phyloP scores from a whole-genome alignment of 1,284 basidiomycete species.

The Veloboletus limbatus region DNA sequence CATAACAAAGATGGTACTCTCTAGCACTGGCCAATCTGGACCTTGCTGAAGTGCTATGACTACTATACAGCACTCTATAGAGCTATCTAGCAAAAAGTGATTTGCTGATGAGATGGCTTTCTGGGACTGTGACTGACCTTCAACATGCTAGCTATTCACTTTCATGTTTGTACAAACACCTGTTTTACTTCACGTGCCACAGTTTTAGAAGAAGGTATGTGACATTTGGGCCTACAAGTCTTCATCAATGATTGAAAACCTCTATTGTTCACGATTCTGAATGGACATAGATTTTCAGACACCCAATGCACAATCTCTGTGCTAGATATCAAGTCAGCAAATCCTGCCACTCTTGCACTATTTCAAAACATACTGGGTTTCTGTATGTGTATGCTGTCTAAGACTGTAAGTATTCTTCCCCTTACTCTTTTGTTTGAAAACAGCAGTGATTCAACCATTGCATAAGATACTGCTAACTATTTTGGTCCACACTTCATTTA shows the following conservation, averaged over 20 bases:
- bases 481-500: not conserved
- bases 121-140: too few species aligned
- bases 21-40: too few species aligned
- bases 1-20: too few species aligned
- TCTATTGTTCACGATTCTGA: not conserved
- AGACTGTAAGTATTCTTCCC: not conserved
- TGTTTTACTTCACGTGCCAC: not conserved
- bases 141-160: not conserved
- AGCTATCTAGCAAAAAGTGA: too few species aligned
- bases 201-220: not conserved
- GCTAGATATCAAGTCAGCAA: not conserved
- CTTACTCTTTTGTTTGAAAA: not conserved
- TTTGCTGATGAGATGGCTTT: too few species aligned
- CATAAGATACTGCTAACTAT: not conserved
- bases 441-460: not conserved
- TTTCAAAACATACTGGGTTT: not conserved
- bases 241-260: not conserved
- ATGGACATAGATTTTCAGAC: not conserved
- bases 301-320: not conserved
- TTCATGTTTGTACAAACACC: not conserved
- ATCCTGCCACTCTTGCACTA: not conserved
- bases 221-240: not conserved
- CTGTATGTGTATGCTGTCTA: not conserved
- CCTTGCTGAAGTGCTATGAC: too few species aligned
- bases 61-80: too few species aligned